phyloP scores from a whole-genome alignment of 2,329 filamentous ascomycete genomes.

The Exophiala spinifera region DNA sequence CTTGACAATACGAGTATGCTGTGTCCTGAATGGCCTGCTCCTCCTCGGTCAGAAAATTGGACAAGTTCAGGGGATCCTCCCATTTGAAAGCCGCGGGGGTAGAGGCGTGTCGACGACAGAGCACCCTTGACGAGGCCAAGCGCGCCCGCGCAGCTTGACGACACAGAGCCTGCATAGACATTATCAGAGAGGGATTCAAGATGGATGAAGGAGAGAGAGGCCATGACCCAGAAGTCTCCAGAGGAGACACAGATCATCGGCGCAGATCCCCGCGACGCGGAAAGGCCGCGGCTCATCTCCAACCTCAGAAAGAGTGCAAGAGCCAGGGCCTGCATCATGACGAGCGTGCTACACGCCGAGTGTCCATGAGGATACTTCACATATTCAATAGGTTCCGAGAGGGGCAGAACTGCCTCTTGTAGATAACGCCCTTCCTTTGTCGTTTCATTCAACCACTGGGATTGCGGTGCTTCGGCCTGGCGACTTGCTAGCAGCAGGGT shows the following conservation, averaged over 20 bases:
- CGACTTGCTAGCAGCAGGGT: neutral
- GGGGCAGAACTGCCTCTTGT: neutral
- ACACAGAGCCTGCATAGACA: conserved; percentile 20
- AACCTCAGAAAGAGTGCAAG: neutral
- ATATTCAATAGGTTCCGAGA: neutral
- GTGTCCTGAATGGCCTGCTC: conserved; percentile 87
- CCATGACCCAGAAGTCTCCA: too few relatives aligned
- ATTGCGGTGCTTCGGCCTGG: neutral
- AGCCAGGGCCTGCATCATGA: too few relatives aligned
- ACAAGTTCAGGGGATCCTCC: conserved; percentile 79
- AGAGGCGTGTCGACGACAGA: conserved; percentile 23
- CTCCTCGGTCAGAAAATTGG: conserved; percentile 79
- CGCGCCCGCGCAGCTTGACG: conserved; percentile 21
- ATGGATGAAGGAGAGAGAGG: neutral
- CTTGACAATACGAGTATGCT: conserved; percentile 90
- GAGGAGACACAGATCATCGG: neutral
- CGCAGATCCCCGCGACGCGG: neutral
- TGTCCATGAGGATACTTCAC: too few relatives aligned
- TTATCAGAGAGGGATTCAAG: conserved; percentile 6
- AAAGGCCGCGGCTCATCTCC: neutral
- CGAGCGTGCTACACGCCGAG: too few relatives aligned
- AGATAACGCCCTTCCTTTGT: too few relatives aligned
- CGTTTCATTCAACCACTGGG: neutral
- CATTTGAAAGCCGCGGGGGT: conserved; percentile 66
- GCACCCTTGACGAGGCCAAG: neutral